Percentiles rank a stretch among this genome's conserved stretches.
These are phyloP conservation scores for Fusarium sp. DNA, from an alignment of 2,329 filamentous ascomycete genomes.

Conservation along the genomic window DNA sequence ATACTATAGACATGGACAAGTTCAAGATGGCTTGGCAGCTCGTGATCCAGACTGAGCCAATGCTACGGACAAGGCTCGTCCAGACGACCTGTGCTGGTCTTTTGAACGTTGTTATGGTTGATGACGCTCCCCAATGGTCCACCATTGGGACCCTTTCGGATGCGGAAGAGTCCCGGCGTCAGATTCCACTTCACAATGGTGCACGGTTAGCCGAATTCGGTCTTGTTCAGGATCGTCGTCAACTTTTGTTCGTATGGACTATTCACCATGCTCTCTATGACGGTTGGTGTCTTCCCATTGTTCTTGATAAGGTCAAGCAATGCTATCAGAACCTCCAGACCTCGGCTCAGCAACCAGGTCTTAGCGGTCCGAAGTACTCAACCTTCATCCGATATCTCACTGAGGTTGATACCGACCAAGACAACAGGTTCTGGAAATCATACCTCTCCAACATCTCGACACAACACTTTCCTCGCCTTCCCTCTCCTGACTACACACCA, in stretches of 20 bases:
- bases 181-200: constrained; percentile 26
- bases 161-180: constrained; percentile 2
- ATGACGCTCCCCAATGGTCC: constrained; percentile 29
- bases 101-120: constrained; percentile 32
- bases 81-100: constrained; percentile 30
- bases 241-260: constrained; percentile 41
- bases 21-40: constrained; percentile 36
- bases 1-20: neutral
- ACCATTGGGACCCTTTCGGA: neutral
- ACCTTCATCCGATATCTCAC: constrained; percentile 30
- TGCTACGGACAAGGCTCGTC: constrained; percentile 38
- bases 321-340: constrained; percentile 9
- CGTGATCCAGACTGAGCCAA: constrained; percentile 20
- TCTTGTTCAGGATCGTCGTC: neutral
- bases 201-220: constrained; percentile 18
- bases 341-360: fast-evolving
- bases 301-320: constrained; percentile 38
- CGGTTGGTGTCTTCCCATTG: constrained; percentile 44
- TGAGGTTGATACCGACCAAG: constrained; percentile 4
- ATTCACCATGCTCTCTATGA: constrained; percentile 48
- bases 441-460: constrained; percentile 23
- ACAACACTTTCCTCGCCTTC: constrained; percentile 42
- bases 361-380: constrained; percentile 20
- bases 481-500: constrained; percentile 24
- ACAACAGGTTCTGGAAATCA: constrained; percentile 33